Evolutionary conservation across 2,329 filamentous ascomycete species (phyloP).

Genomic region (Stromatinia cepivora): DNA sequence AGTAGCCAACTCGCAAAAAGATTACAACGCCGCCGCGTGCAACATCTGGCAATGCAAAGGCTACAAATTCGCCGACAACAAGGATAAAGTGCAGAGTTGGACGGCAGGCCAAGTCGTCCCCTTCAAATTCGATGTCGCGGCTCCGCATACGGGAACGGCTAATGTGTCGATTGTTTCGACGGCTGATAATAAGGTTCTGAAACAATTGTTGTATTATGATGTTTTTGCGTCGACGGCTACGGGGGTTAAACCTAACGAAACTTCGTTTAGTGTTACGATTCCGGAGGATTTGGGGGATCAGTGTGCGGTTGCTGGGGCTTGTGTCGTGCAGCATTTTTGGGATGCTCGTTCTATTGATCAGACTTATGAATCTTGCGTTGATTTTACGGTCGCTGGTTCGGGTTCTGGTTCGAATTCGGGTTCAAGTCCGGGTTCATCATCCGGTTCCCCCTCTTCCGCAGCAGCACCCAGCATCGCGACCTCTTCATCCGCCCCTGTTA

Average conservation of each 20-base stretch:
- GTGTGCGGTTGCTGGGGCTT: conserved; percentile 34
- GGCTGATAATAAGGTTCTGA: conserved; percentile 52
- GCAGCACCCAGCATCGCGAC: not conserved
- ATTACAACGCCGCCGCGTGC: conserved; percentile 37
- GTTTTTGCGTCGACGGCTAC: conserved; percentile 51
- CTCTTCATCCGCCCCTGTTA: not conserved
- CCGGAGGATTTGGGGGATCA: conserved; percentile 47
- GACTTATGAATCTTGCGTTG: conserved; percentile 58
- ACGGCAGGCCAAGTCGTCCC: conserved; percentile 47
- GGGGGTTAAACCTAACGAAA: conserved; percentile 48
- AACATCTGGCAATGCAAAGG: conserved; percentile 52
- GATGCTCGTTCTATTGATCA: conserved; percentile 51
- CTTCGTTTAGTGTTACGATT: conserved; percentile 54
- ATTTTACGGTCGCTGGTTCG: conserved; percentile 44
- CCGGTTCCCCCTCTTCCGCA: too few relatives aligned
- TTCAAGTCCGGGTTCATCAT: too few relatives aligned
- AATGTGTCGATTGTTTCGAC: conserved; percentile 55
- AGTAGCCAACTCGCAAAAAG: conserved; percentile 40
- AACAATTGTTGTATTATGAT: conserved; percentile 49
- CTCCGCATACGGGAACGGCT: conserved; percentile 54
- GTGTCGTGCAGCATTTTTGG: conserved; percentile 56
- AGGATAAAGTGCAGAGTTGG: conserved; percentile 47
- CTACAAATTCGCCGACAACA: conserved; percentile 48
- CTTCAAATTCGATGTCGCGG: conserved; percentile 47
- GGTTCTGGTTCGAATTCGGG: not conserved